Base-by-base conservation (phyloP, 1,284 basidiomycete species). In the Chondrostereum purpureum region DNA sequence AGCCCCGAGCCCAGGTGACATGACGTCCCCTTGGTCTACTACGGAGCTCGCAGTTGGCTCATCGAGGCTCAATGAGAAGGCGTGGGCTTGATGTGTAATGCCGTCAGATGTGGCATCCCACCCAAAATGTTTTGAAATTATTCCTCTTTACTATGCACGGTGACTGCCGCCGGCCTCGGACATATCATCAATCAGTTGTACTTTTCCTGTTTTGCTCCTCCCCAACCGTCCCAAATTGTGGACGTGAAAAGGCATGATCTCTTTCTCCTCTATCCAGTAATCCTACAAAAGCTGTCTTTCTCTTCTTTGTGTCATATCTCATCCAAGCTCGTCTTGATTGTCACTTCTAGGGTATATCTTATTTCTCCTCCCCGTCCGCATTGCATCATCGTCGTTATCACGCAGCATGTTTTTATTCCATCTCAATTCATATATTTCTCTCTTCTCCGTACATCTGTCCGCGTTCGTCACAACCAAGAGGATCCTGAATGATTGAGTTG, bases 21-120 rank as follows among this genome's bases (percentile, higher is more conserved):
- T 63, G 45, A 77, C 72, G 57, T 72, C 73, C 13, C 77, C 82
- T 23, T 88, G 84, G 84, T 68, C 75, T 11, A 70, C 70, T 45
- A 73, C 77, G n/a, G 82, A 86, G 43, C 70, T 83, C 49, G 65
- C 73, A 36, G 66, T 78, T 34, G 72, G 72, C 39, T 65, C 66
- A 34, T 73, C 78, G 43, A 77, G 80, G 49, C 67, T 80, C 44
- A 62, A 76, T 49, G 82, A 84, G 56, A 78, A 80, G 61, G 73
- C 75, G 34, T 82, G 78, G 76, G 73, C 69, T 49, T 81, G 59
- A 75, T 38, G 43, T 43, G 34, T 34, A 13, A 10, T 14, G 12
- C 10, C 36, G 17, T 14, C 18, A 14, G 10, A 14, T 17, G 36
- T 8, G 6, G 18, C 8, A 16, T 10, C 10, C 36, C 18, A 19